These are phyloP conservation scores for Phallus indusiatus DNA, from an alignment of 768 basidiomycete genomes.

Conservation along the genomic window DNA sequence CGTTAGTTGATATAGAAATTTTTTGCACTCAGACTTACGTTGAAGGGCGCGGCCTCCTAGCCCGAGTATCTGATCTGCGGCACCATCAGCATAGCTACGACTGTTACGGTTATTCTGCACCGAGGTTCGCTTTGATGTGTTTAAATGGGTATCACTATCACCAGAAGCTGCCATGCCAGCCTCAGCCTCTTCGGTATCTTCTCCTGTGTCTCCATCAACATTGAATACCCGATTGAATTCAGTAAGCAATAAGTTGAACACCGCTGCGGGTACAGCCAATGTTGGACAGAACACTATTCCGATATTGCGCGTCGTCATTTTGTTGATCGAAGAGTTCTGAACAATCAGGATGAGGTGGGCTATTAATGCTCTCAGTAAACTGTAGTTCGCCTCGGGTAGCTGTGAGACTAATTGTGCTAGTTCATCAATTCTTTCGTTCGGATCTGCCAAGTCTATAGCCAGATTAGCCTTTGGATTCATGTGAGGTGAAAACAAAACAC, in stretches of 20 bases:
- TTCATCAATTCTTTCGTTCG: constrained; percentile 81
- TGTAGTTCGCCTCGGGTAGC: constrained; percentile 89
- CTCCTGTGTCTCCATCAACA: constrained; percentile 37
- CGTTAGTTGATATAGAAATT: constrained; percentile 4
- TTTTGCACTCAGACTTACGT: constrained; percentile 35
- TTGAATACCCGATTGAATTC: constrained; percentile 94
- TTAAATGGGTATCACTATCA: constrained; percentile 9
- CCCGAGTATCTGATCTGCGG: constrained; percentile 76
- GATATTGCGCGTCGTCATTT: constrained; percentile 98
- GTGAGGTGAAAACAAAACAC: constrained; percentile 21
- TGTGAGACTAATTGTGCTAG: constrained; percentile 78
- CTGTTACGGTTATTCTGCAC: constrained; percentile 65
- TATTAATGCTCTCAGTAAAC: constrained; percentile 83
- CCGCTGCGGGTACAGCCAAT: constrained; percentile 93
- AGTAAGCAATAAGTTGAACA: constrained; percentile 89
- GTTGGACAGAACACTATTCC: constrained; percentile 99
- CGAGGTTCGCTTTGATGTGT: constrained; percentile 13
- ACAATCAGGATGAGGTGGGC: constrained; percentile 94
- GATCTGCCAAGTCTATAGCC: constrained; percentile 71
- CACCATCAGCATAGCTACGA: constrained; percentile 72
- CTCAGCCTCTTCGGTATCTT: constrained; percentile 25
- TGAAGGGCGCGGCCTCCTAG: constrained; percentile 58
- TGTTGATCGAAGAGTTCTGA: constrained; percentile 81
- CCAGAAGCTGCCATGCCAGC: constrained; percentile 4
- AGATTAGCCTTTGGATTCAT: constrained; percentile 11